These are phyloP conservation scores for Sporothrix schenckii DNA, from an alignment of 2,329 filamentous ascomycete species.

Conservation along the genomic window DNA sequence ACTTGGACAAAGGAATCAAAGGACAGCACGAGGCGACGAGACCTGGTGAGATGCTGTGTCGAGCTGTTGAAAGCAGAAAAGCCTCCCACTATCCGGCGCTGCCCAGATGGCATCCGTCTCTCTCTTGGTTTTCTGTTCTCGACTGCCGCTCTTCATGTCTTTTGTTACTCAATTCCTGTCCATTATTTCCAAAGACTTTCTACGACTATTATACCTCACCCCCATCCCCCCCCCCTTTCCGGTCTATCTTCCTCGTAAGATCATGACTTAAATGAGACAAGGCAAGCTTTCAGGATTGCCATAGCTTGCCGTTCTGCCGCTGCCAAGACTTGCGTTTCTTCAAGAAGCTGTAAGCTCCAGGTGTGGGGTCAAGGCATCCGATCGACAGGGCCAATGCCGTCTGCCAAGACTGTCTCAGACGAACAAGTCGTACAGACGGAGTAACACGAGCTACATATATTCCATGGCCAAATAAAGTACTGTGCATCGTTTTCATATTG, in stretches of 20 bases:
- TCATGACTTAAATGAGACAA: neutral
- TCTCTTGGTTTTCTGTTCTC: neutral
- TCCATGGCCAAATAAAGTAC: neutral
- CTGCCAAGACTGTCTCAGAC: neutral
- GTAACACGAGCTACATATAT: neutral
- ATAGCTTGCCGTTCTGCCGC: slow-evolving; percentile 6
- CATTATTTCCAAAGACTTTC: too few relatives aligned
- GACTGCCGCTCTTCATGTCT: neutral
- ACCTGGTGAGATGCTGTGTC: neutral
- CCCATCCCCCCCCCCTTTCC: neutral
- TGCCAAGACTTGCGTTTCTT: slow-evolving; percentile 4
- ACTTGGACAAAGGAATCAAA: neutral
- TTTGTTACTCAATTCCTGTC: too few relatives aligned
- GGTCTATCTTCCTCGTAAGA: neutral
- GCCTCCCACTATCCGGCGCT: neutral
- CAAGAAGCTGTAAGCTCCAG: neutral
- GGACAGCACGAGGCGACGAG: neutral
- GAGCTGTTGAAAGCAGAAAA: neutral
- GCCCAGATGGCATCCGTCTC: neutral
- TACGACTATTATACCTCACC: neutral
- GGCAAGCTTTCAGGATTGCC: neutral
- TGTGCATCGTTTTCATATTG: neutral
- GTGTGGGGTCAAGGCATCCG: neutral
- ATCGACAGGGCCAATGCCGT: slow-evolving; percentile 6
- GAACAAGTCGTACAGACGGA: neutral